Evolutionary conservation across 2,329 filamentous ascomycete species (phyloP).

Genomic region (Cladobotryum protrusum): DNA sequence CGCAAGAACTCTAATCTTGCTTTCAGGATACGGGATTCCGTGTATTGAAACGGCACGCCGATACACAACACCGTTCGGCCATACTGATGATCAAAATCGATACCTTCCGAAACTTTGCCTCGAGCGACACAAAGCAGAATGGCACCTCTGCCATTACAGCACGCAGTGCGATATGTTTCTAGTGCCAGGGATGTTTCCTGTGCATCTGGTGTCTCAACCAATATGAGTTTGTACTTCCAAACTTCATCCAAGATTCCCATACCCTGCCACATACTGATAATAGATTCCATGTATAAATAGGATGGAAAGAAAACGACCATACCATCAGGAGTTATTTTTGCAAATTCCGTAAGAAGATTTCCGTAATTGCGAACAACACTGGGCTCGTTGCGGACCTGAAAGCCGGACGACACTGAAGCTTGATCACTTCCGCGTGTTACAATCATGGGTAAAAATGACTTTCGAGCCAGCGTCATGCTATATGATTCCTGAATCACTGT

Average conservation of each 20-base stretch:
- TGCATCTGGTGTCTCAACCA: slow-evolving; percentile 94
- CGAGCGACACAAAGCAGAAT: slow-evolving; percentile 91
- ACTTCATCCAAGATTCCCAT: slow-evolving; percentile 97
- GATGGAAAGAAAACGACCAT: slow-evolving; percentile 99
- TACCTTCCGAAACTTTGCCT: slow-evolving; percentile 95
- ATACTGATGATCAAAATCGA: slow-evolving; percentile 99
- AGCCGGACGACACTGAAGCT: slow-evolving; percentile 84
- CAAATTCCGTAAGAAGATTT: slow-evolving; percentile 86
- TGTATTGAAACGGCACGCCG: slow-evolving; percentile 97
- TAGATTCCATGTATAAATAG: slow-evolving; percentile 98
- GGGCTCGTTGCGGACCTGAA: slow-evolving; percentile 91
- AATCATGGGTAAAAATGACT: slow-evolving; percentile 97
- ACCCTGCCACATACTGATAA: slow-evolving; percentile 98
- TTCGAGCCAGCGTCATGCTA: slow-evolving; percentile 86
- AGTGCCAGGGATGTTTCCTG: slow-evolving; percentile 94
- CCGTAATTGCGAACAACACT: slow-evolving; percentile 97
- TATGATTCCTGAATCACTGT: slow-evolving; percentile 97
- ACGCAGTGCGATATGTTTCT: slow-evolving; percentile 95
- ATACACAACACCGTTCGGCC: slow-evolving; percentile 94
- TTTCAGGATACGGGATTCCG: slow-evolving; percentile 93
- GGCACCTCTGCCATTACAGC: slow-evolving; percentile 92
- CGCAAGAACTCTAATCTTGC: slow-evolving; percentile 92
- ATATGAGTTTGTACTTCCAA: slow-evolving; percentile 98
- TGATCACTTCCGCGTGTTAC: slow-evolving; percentile 94
- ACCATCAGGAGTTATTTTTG: slow-evolving; percentile 90